Conservation (phyloP, 2,329 filamentous ascomycete genomes). For the Trichoderma citrinoviride region DNA sequence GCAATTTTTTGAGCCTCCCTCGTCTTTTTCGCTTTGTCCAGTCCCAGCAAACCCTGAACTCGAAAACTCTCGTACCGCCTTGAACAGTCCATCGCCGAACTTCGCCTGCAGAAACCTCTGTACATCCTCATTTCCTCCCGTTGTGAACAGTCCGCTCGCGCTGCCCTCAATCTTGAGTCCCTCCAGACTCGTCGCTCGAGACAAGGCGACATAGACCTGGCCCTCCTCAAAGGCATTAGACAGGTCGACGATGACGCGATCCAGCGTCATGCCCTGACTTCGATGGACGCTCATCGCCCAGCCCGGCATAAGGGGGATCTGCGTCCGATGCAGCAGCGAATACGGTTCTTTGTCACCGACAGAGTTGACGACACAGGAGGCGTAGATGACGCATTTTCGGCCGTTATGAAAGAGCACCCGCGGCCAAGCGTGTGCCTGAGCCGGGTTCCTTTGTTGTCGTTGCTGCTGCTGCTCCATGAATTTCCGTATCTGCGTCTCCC, state of each 20-base stretch:
- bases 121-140: constrained; percentile 5
- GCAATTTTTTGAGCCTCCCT: neutral
- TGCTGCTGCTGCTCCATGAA: neutral
- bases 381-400: constrained; percentile 43
- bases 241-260: constrained; percentile 56
- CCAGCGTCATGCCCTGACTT: constrained; percentile 60
- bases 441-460: neutral
- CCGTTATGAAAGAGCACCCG: constrained; percentile 53
- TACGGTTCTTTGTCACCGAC: constrained; percentile 47
- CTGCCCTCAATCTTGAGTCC: constrained; percentile 25
- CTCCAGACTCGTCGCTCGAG: constrained; percentile 23
- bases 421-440: constrained; percentile 24
- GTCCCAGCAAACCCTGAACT: neutral
- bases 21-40: neutral
- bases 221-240: constrained; percentile 52
- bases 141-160: constrained; percentile 4
- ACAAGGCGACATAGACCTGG: constrained; percentile 55
- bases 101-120: neutral
- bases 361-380: constrained; percentile 49
- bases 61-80: neutral
- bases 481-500: neutral
- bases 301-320: constrained; percentile 57
- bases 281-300: constrained; percentile 67
- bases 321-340: constrained; percentile 43
- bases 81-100: neutral